Conservation (phyloP, 2,329 filamentous ascomycete genomes). For the Colletotrichum sp. region DNA sequence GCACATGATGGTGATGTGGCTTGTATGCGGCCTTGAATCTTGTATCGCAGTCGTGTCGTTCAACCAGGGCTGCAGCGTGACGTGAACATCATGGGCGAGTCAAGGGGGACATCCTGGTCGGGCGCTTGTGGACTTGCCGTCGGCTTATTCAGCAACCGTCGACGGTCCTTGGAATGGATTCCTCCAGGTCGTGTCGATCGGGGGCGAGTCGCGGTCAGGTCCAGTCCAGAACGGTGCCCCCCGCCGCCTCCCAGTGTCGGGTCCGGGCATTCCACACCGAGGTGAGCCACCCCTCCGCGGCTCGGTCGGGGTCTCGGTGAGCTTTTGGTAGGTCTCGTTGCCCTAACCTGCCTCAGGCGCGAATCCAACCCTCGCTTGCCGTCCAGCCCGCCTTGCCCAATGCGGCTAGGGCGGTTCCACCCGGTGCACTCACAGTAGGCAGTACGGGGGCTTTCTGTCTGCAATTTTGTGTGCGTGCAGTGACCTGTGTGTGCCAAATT, state of each 20-base stretch:
- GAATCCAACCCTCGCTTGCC: constrained; percentile 37
- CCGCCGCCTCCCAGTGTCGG: background rate
- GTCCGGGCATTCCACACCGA: background rate
- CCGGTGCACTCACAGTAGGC: constrained; percentile 4
- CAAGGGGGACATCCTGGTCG: constrained; percentile 3
- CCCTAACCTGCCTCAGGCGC: constrained; percentile 39
- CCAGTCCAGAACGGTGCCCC: background rate
- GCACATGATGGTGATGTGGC: constrained; percentile 5
- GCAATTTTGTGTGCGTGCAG: constrained; percentile 25
- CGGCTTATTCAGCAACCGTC: constrained; percentile 4
- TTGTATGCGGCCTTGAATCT: background rate
- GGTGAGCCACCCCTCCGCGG: background rate
- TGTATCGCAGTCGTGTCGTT: background rate
- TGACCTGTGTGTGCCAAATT: constrained; percentile 21
- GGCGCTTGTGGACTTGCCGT: background rate
- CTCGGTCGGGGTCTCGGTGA: background rate
- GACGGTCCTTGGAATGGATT: background rate
- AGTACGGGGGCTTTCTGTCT: background rate
- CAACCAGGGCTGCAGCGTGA: constrained; percentile 18
- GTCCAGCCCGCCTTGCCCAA: constrained; percentile 31
- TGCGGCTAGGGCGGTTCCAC: constrained; percentile 32
- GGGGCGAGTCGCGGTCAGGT: background rate
- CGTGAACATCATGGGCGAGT: background rate
- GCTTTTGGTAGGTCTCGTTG: constrained; percentile 41
- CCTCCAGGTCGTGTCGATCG: background rate